These are phyloP conservation scores for Psilocybe tampanensis DNA, from an alignment of 768 basidiomycete genomes.

Conservation along the genomic window DNA sequence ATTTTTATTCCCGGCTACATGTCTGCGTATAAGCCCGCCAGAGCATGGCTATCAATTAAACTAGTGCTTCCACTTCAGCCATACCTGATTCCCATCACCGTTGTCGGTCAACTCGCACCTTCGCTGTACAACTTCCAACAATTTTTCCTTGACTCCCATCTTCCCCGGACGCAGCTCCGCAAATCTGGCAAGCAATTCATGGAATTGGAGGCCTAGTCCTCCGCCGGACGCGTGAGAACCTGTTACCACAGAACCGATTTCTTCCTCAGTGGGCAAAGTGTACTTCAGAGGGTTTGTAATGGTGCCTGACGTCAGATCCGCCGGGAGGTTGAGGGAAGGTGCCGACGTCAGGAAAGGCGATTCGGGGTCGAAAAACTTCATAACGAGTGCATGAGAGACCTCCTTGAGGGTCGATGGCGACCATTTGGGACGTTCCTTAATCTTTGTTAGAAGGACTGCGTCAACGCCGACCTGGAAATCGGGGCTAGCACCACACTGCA, in stretches of 20 bases:
- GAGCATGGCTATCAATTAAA: conserved; percentile 17
- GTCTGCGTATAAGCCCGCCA: neutral
- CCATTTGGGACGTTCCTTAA: conserved; percentile 65
- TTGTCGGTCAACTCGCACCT: conserved; percentile 64
- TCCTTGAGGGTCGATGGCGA: conserved; percentile 62
- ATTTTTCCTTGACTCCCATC: conserved; percentile 72
- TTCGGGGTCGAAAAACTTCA: conserved; percentile 65
- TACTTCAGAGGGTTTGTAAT: conserved; percentile 37
- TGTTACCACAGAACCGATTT: conserved; percentile 66
- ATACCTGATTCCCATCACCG: conserved; percentile 58
- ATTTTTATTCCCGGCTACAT: conserved; percentile 18
- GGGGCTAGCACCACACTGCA: conserved; percentile 70
- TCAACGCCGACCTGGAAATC: conserved; percentile 88
- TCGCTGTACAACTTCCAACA: conserved; percentile 74
- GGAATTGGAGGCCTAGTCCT: conserved; percentile 57
- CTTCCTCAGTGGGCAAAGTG: conserved; percentile 77
- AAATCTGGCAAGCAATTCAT: conserved; percentile 66
- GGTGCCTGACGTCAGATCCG: conserved; percentile 28
- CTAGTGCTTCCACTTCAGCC: conserved; percentile 61
- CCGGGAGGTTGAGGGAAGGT: conserved; percentile 47
- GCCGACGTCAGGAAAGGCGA: conserved; percentile 49
- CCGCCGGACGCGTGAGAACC: conserved; percentile 67
- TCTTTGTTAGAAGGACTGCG: conserved; percentile 56
- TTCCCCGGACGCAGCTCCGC: conserved; percentile 49
- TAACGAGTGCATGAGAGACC: conserved; percentile 58